A percentile compares a stretch with the other conserved stretches of the same genome.
Conservation (phyloP, 257 asterid genomes). For the Solanum pinnatisectum region DNA sequence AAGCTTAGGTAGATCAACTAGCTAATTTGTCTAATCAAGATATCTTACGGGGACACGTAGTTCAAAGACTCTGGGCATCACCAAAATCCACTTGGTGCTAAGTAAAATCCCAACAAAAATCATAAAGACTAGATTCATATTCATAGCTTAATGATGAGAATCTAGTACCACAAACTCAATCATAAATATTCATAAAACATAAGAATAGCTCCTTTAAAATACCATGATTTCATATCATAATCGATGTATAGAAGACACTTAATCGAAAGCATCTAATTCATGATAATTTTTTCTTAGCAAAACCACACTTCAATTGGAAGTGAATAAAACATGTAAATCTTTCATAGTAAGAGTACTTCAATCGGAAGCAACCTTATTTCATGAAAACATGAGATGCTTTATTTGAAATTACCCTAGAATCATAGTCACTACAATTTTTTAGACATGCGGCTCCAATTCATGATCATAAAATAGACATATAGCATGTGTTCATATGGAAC, state of each 20-base stretch:
- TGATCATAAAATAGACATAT: too few relatives aligned
- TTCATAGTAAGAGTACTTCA: background rate
- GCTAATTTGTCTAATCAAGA: background rate
- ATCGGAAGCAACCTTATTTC: background rate
- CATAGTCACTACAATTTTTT: background rate
- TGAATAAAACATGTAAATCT: too few relatives aligned
- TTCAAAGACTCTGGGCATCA: background rate
- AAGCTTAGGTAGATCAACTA: background rate
- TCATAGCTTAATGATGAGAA: background rate
- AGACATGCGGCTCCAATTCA: background rate
- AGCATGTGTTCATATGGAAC: background rate
- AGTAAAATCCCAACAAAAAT: too few relatives aligned
- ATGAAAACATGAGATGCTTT: background rate
- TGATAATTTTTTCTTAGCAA: too few relatives aligned
- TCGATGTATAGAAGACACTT: background rate
- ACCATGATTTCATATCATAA: background rate
- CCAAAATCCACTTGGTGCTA: background rate
- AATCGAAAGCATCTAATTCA: background rate
- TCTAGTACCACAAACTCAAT: background rate
- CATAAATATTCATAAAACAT: background rate
- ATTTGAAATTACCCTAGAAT: background rate
- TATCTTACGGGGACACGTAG: background rate
- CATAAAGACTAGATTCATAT: too few relatives aligned
- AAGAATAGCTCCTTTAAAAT: background rate
- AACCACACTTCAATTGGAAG: too few relatives aligned